These are phyloP conservation scores for Halophytophthora polymorphica DNA, from an alignment of 352 stramenopile species.

Conservation along the genomic window DNA sequence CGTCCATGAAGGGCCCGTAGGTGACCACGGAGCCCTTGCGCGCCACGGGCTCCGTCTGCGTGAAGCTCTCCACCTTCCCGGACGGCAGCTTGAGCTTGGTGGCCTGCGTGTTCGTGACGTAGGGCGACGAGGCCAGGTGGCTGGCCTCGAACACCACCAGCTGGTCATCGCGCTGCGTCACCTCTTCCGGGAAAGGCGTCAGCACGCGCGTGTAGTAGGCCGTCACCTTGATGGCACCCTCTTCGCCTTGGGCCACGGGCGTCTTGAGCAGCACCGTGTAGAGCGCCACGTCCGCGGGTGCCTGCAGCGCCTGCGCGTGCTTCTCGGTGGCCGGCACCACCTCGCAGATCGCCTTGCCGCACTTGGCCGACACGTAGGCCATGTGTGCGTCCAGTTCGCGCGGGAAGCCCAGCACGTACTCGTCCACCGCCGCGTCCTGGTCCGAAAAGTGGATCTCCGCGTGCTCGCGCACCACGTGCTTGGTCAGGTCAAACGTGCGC, in stretches of 20 bases:
- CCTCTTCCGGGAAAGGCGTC: constrained; percentile 70
- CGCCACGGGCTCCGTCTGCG: constrained; percentile 44
- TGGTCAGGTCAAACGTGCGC: constrained; percentile 74
- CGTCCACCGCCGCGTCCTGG: constrained; percentile 36
- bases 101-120: constrained; percentile 73
- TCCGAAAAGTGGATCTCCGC: constrained; percentile 76
- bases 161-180: constrained; percentile 83
- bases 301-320: constrained; percentile 20
- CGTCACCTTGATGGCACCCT: constrained; percentile 68
- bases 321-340: constrained; percentile 43
- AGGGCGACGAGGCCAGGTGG: constrained; percentile 71
- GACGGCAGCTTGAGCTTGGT: constrained; percentile 85
- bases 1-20: constrained; percentile 77
- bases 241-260: constrained; percentile 44
- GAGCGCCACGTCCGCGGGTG: constrained; percentile 38
- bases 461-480: constrained; percentile 76
- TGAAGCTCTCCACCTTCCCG: constrained; percentile 68
- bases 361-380: constrained; percentile 65
- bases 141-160: constrained; percentile 74
- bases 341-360: constrained; percentile 66
- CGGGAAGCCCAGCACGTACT: constrained; percentile 70
- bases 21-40: constrained; percentile 76
- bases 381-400: constrained; percentile 49
- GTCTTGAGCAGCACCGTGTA: constrained; percentile 76
- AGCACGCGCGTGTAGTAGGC: constrained; percentile 78